Base-by-base conservation (phyloP, 805 yeast species). In the Saccharomycopsis selenospora region DNA sequence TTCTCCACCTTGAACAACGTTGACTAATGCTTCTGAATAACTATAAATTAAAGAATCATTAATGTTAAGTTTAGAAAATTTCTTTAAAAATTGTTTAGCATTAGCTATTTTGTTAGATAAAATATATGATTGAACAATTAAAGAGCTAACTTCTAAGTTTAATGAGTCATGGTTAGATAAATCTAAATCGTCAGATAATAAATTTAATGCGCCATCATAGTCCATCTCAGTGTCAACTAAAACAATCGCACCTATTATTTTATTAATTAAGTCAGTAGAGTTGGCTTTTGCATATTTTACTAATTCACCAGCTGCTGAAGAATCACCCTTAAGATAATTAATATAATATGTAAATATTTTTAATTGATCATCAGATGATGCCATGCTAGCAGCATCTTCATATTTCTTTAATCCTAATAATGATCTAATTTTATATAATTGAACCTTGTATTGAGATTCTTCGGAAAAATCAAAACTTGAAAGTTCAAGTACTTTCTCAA, bases 21-120 rank as follows among this genome's bases (percentile, higher is more conserved):
- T 70, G 10, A 72, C 65, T 79, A 90, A 86, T 13, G 95, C 79
- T 62, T 87, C 95, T 26, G 88, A 77, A 27, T 88, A 73, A 57
- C 87, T 90, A 63, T 77, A 78, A 42, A 86, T 76, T 29, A 90
- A 75, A 55, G 80, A 83, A 66, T 89, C 96, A 56, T 82, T 29
- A 80, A 65, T 28, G 55, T 57, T 29, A 54, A 55, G 17, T 51
- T 57, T 54, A 18, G 57, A 42, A 40, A 55, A 55, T 23, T 52
- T 44, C 6, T 52, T 48, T 36, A 41, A 47, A 20, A n/a, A 28
- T 10, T 29, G 14, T 18, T 41, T 45, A n/a, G 53, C 54, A n/a
- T 52, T 47, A 23, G 25, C 40, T 8, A 47, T 10, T 4, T 51
- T 48, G 17, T 47, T 41, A 6, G 38, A 17, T 4, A 53, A 46